Evolutionary conservation across 2,329 filamentous ascomycete genomes (phyloP).

Genomic region (Colletotrichum endophyticum): DNA sequence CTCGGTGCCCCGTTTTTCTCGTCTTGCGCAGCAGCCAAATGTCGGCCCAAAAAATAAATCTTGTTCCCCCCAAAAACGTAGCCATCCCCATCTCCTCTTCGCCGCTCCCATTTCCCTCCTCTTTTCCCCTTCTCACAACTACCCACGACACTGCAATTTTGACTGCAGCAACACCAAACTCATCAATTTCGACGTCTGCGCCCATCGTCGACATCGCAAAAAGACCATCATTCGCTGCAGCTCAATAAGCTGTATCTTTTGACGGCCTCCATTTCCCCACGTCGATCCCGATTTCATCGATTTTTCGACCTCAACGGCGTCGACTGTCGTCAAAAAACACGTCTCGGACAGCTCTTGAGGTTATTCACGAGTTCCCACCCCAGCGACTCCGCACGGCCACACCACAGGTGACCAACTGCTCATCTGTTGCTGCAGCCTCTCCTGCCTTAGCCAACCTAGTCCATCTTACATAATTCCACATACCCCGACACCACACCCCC

Average conservation of each 20-base stretch:
- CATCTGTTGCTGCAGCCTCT: slow-evolving; percentile 11
- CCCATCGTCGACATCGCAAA: slow-evolving; percentile 34
- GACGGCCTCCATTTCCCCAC: slow-evolving; percentile 23
- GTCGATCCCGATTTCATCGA: slow-evolving; percentile 24
- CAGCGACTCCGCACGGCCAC: slow-evolving; percentile 21
- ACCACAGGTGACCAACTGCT: slow-evolving; percentile 19
- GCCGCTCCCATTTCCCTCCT: slow-evolving; percentile 28
- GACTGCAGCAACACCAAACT: slow-evolving; percentile 33
- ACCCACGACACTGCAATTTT: slow-evolving; percentile 37
- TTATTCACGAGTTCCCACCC: slow-evolving; percentile 25
- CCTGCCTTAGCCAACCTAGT: slow-evolving; percentile 14
- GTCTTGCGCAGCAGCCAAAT: slow-evolving; percentile 37
- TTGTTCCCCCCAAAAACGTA: slow-evolving; percentile 53
- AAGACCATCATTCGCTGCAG: slow-evolving; percentile 38
- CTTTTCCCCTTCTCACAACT: slow-evolving; percentile 31
- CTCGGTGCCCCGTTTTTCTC: slow-evolving; percentile 54
- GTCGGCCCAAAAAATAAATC: slow-evolving; percentile 43
- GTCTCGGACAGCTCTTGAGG: slow-evolving; percentile 20
- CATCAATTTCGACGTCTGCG: slow-evolving; percentile 45
- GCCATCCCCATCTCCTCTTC: slow-evolving; percentile 52
- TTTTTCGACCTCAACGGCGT: slow-evolving; percentile 24
- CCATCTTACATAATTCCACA: slow-evolving; percentile 20
- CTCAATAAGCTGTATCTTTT: slow-evolving; percentile 32
- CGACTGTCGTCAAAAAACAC: slow-evolving; percentile 19
- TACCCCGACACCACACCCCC: not conserved